A percentile compares a stretch with the other conserved stretches of the same genome.
phyloP scores from a whole-genome alignment of 2,329 filamentous ascomycete genomes.

The Aspergillus fructus region DNA sequence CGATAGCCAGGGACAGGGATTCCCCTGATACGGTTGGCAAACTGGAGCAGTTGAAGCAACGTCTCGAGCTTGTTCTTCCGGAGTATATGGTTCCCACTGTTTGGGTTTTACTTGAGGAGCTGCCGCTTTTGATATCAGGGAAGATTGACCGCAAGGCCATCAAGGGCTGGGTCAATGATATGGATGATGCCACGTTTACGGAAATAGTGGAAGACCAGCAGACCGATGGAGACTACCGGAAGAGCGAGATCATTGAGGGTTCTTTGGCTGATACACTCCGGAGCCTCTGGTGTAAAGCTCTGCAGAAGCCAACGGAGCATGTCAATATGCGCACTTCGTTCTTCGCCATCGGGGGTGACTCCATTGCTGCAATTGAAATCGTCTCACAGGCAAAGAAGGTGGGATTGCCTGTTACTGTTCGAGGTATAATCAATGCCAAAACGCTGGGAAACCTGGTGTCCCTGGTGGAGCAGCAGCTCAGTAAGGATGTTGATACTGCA shows the following conservation, averaged over 20 bases:
- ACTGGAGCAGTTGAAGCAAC: not conserved
- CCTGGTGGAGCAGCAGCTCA: not conserved
- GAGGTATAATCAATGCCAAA: not conserved
- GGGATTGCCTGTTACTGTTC: not conserved
- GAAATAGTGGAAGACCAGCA: not conserved
- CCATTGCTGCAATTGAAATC: not conserved
- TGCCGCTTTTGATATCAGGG: not conserved
- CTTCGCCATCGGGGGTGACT: not conserved
- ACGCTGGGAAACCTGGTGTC: not conserved
- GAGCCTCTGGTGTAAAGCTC: not conserved
- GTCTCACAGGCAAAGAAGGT: not conserved
- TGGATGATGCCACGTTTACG: not conserved
- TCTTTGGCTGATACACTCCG: not conserved
- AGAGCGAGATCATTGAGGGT: not conserved
- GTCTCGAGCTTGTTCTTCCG: not conserved
- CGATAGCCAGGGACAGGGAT: not conserved
- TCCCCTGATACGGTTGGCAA: not conserved
- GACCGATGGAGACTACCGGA: not conserved
- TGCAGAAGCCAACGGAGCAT: not conserved
- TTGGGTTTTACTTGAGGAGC: not conserved
- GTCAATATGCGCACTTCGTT: not conserved
- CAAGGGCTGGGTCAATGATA: not conserved
- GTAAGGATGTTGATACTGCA: not conserved
- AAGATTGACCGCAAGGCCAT: not conserved
- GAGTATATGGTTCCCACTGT: not conserved